Evolutionary conservation across 495 filamentous ascomycete genomes (phyloP), one percentile per base, ranked within the genome.

Genomic region (Aspergillus heteromorphus): DNA sequence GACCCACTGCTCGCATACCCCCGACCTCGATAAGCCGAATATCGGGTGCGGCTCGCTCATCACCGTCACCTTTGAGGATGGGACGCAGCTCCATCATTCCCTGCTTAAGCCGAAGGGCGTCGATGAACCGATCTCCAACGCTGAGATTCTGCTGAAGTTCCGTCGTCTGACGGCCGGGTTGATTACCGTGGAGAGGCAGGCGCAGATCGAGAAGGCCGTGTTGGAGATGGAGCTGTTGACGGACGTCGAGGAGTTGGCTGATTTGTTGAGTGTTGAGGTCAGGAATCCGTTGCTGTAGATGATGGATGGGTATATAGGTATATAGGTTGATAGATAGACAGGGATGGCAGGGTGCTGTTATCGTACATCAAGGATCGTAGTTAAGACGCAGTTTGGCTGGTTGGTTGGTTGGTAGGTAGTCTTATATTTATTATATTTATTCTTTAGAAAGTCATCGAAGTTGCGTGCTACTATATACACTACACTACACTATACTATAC

Each of bases 1-100:
- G 57, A 69, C 62, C 0, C 60, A 55, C 14, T 79, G 74, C 53
- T 49, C 58, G 18, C 62, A 68, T 30, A 64, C 61, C 25, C n/a
- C 45, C 0, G 54, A 67, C 14, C 48, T 57, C 5, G 58, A 53
- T 14, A 29, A 29, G 40, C 30, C 34, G 6, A 25, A 45, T 23
- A 21, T 23, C 23, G 19, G 20, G 1, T 45, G 42, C 13, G 42
- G 42, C 1, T 10, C 42, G 1, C 4, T n/a, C 18, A 25, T 45
- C 18, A 25, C 19, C 13, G n/a, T 45, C 18, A 25, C 20, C 6
- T 45, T 45, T 10, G 19, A 21, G 19, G 42, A 45, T n/a, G 42
- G 42, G 9, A 25, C 2, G 19, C 17, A n/a, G 19, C 19, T 45
- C 0, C 1, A 45, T 10, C 4, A 45, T 21, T 21, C 42, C 20